Base-by-base conservation (phyloP, 2,329 filamentous ascomycete genomes). In the Monilinia fructigena region DNA sequence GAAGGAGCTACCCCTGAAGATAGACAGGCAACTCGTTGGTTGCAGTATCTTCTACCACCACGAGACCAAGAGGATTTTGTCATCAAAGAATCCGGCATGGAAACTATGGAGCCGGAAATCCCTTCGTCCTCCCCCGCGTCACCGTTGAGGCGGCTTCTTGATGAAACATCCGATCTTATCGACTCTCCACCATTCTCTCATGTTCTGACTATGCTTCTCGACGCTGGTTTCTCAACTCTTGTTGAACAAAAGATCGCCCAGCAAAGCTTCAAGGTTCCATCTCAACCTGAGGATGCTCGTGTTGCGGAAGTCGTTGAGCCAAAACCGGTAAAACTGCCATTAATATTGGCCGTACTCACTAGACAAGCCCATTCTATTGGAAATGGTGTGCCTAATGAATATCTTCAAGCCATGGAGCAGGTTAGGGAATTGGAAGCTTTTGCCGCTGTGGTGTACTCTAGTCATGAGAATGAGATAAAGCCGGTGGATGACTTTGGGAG, bases 161-260 rank as follows among this genome's bases (percentile, higher is more conserved):
- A 99, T 76, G 95, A 99, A 81, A 98, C 95, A 2, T 91, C 94
- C 50, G 95, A 99, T 76, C 85, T 99, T 31, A 89, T 98, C 75
- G 95, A 99, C 75, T 97, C 95, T 1, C 95, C 95, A 0, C 86
- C 91, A 47, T 98, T 98, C 78, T 86, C 89, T 0, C 89, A 93
- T 74, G 93, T 99, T 47, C 84, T 97, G 55, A 92, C 90, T 2
- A 87, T 91, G 67, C 85, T 97, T 66, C 89, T 98, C 68, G 93
- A 98, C 77, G 85, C 92, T 55, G 90, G 89, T 65, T 99, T 97
- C 79, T 90, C 90, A 3, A 86, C 89, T 31, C 84, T 99, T 20
- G 85, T 97, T 35, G 91, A 97, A 74, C 84, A 86, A 73, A 95
- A 95, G 78, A 85, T 97, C 64, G 88, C 91, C 6, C 82, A 85